Evolutionary conservation across 805 yeast genomes (phyloP), one percentile per base, ranked within the genome.

Genomic region (Sugiyamaella valdiviana): DNA sequence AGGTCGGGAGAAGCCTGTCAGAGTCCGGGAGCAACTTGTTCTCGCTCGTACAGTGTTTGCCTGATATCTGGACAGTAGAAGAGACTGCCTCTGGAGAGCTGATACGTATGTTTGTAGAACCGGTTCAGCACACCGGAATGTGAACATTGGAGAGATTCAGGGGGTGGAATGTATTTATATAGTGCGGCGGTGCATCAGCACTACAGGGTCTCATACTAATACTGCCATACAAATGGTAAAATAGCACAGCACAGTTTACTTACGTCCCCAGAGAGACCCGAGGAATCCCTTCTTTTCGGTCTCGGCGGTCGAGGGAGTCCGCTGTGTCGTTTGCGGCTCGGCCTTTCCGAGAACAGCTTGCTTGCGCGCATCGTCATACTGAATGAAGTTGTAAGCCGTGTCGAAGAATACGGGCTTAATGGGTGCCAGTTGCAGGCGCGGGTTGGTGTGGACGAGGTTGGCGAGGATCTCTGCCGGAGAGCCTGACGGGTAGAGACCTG

Each of bases 401-500:
- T 91, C 99, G 59, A 88, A 93, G 59, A 90, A 76, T 7, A 89
- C 95, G 0, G 99, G 96, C 66, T 93, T 91, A 49, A 83, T 78
- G 46, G 80, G 75, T 1, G 85, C 78, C 0, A 95, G 85, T 53
- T 68, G 70, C 37, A 88, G 43, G n/a, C 58, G 55, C 10, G 64
- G 59, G 3, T 62, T 58, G 16, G 69, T 51, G 45, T 66, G 63
- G 10, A 62, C 73, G 17, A 67, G 51, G 6, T 57, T 44, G 16
- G 48, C 45, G 16, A 61, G 48, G 5, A 63, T 53, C 15, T 52
- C 52, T 6, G 55, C 59, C 10, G 63, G 50, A 4, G 53, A 46
- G 4, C 68, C 60, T 2, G 51, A 46, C 6, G 78, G 77, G 50
- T 62, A 72, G 39, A 63, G 63, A 56, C 67, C 61, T 46, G 75